These are phyloP conservation scores for Ogataea polymorpha DNA, from an alignment of 805 yeast species.

Conservation along the genomic window DNA sequence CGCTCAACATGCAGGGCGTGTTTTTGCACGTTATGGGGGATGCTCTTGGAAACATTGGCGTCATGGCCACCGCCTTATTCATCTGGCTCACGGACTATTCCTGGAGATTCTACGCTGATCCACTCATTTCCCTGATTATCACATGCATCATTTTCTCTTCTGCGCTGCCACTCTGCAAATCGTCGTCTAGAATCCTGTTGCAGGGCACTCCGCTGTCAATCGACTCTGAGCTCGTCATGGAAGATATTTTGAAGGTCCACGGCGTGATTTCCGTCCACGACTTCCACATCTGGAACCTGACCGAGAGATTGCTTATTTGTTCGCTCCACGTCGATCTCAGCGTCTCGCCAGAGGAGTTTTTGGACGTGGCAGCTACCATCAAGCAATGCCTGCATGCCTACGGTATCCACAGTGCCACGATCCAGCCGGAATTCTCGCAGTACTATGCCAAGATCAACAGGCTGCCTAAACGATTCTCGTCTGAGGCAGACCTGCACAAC, in stretches of 20 bases:
- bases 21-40: slow-evolving; percentile 94
- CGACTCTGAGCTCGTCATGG: slow-evolving; percentile 69
- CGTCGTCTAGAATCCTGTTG: slow-evolving; percentile 79
- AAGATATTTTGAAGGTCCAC: slow-evolving; percentile 61
- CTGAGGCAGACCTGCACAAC: slow-evolving; percentile 15
- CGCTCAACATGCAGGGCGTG: slow-evolving; percentile 97
- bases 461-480: slow-evolving; percentile 31
- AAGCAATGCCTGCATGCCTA: slow-evolving; percentile 75
- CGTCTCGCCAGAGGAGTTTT: slow-evolving; percentile 61
- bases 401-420: slow-evolving; percentile 91
- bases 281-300: slow-evolving; percentile 93
- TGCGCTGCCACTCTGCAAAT: slow-evolving; percentile 84
- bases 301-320: slow-evolving; percentile 83
- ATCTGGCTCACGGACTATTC: slow-evolving; percentile 91
- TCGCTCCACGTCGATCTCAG: slow-evolving; percentile 82
- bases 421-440: slow-evolving; percentile 83
- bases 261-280: slow-evolving; percentile 88
- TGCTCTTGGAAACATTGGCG: slow-evolving; percentile 94
- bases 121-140: slow-evolving; percentile 77
- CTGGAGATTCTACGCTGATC: slow-evolving; percentile 88
- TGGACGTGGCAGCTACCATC: slow-evolving; percentile 69
- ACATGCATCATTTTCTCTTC: slow-evolving; percentile 86
- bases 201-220: slow-evolving; percentile 92
- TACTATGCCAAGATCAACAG: slow-evolving; percentile 30
- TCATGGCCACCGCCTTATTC: slow-evolving; percentile 80